Evolutionary conservation across 2,329 filamentous ascomycete genomes (phyloP).

Genomic region (Xylaria multiplex): DNA sequence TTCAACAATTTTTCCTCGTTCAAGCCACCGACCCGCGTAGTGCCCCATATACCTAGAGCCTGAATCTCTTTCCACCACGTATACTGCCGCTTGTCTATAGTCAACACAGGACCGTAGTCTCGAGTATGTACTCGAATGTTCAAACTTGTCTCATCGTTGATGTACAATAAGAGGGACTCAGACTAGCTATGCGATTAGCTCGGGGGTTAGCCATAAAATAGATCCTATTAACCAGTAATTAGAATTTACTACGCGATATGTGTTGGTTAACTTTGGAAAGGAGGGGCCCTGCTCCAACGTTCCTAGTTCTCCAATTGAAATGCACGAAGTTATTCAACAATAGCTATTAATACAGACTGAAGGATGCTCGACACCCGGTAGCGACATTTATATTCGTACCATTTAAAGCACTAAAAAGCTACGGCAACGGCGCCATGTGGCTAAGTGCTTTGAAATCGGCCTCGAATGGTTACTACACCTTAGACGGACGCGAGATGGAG

Average conservation of each 20-base stretch:
- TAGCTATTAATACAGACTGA: not conserved
- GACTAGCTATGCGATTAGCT: not conserved
- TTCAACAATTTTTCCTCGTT: not conserved
- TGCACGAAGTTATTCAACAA: not conserved
- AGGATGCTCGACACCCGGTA: not conserved
- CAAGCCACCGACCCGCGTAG: not conserved
- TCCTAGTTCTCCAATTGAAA: no score
- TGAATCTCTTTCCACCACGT: not conserved
- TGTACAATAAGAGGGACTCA: not conserved
- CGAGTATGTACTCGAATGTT: no score
- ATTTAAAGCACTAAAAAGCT: not conserved
- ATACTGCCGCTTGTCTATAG: not conserved
- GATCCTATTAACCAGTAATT: not conserved
- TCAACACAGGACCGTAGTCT: not conserved
- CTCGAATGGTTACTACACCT: not conserved
- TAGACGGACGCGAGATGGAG: not conserved
- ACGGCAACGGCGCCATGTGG: no score
- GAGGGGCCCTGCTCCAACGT: no score
- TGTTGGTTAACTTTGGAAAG: not conserved
- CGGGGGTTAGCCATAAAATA: no score
- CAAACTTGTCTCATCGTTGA: not conserved
- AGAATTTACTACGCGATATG: not conserved
- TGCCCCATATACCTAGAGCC: not conserved
- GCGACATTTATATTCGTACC: not conserved
- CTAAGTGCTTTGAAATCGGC: not conserved